Base-by-base conservation (phyloP, 1,284 basidiomycete genomes). In the Coniferiporia sulphurascens region DNA sequence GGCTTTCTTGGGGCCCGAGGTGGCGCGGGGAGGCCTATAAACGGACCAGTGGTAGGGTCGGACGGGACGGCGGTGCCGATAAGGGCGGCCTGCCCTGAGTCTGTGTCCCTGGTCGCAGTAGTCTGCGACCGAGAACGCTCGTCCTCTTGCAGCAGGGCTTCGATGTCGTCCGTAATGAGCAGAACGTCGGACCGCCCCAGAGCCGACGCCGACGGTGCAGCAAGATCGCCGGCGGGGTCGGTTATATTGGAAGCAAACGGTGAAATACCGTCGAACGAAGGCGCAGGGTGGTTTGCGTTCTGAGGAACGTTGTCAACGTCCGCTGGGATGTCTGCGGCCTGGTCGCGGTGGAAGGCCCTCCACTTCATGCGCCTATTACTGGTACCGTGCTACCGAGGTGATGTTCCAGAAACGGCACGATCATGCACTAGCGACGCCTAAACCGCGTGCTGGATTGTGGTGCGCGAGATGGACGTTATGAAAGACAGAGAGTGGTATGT, bases 61-160 rank as follows among this genome's bases (percentile, higher is more conserved):
- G 21, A 55, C 32, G 43, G 19, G 27, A 27, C 27, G 43, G 34
- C 52, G 35, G 36, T 13, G 36, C 48, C 45, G 34, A 38, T n/a
- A 46, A 27, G 27, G 22, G 38, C 48, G 46, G 53, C 53, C 34
- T 35, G 32, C 34, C 17, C 44, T 4, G 8, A n/a, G 3, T 44
- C 21, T 12, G 17, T 35, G 36, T 56, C 22, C 46, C 46, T 34
- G 32, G 27, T 27, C 27, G 27, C 27, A 27, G 27, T 5, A 5
- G 46, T 10, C 34, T 56, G 44, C 34, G 51, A 34, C 12, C 51
- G 54, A 63, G 66, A 34, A 58, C 74, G 74, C 58, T 84, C 82
- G 59, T 85, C 84, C 63, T 83, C 79, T 65, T 84, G 78, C 59
- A 86, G 73, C 8, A 86, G 68, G 8, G 85, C 85, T 63, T 84